Conservation (phyloP, 2,329 filamentous ascomycete species). For the Penicillium sclerotiorum region DNA sequence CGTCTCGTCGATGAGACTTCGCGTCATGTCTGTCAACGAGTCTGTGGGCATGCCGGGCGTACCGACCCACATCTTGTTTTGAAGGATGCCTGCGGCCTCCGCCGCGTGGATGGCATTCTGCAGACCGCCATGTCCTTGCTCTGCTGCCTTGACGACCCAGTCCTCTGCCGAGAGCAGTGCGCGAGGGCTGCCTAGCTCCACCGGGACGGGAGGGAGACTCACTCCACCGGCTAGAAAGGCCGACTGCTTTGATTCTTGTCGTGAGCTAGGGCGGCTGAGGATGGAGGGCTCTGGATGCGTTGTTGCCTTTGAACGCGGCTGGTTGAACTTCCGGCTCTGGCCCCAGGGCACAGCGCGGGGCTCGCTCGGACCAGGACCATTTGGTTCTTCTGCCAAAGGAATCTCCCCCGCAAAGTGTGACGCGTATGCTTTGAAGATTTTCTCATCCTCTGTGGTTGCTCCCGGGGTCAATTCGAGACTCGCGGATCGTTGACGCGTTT, state of each 20-base stretch:
- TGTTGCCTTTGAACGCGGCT: constrained; percentile 75
- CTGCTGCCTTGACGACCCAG: constrained; percentile 80
- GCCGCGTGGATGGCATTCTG: constrained; percentile 85
- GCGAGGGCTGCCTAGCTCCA: constrained; percentile 61
- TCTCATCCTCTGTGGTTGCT: constrained; percentile 42
- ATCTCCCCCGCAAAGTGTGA: constrained; percentile 31
- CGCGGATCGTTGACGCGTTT: constrained; percentile 20
- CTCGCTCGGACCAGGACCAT: constrained; percentile 57
- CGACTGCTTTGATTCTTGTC: constrained; percentile 26
- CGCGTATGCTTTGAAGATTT: constrained; percentile 40
- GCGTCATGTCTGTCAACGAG: constrained; percentile 72
- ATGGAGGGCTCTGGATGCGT: constrained; percentile 60
- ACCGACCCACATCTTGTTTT: constrained; percentile 82
- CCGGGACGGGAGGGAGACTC: constrained; percentile 11
- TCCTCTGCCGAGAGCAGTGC: constrained; percentile 68
- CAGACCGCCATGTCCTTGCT: constrained; percentile 89
- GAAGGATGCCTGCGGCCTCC: constrained; percentile 65
- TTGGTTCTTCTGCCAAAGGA: constrained; percentile 31
- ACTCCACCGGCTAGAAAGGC: constrained; percentile 20
- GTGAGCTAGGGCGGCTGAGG: constrained; percentile 52
- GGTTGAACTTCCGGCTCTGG: constrained; percentile 64
- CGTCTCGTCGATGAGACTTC: constrained; percentile 77
- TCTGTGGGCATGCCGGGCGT: constrained; percentile 93
- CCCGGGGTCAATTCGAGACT: constrained; percentile 39
- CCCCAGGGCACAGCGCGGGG: constrained; percentile 79